phyloP scores from a whole-genome alignment of 305 asterid species.

The Salvia sclarea region DNA sequence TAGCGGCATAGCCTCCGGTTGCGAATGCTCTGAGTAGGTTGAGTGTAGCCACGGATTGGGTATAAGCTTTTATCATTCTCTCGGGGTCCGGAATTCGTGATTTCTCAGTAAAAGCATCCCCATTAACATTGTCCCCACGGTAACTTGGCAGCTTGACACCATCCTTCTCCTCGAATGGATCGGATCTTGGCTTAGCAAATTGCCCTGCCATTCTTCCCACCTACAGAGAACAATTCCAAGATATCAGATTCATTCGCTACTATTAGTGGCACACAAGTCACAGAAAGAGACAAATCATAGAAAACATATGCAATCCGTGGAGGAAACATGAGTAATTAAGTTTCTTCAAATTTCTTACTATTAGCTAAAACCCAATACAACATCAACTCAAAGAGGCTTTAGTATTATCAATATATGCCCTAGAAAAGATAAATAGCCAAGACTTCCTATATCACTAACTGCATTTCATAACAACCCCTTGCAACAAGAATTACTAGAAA shows the following conservation, averaged over 20 bases:
- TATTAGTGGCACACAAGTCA: neutral
- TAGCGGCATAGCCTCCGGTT: conserved; percentile 89
- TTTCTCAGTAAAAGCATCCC: conserved; percentile 76
- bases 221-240: conserved; percentile 38
- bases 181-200: conserved; percentile 93
- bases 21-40: conserved; percentile 89
- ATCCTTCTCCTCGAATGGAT: conserved; percentile 71
- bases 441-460: conserved; percentile 7
- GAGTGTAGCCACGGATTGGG: conserved; percentile 81
- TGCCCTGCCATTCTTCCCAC: conserved; percentile 97
- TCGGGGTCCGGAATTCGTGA: conserved; percentile 81
- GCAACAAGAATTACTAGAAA: neutral
- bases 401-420: neutral
- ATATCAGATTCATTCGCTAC: conserved; percentile 7
- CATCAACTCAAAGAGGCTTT: conserved; percentile 1
- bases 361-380: neutral
- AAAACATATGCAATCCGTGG: neutral
- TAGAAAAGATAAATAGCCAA: neutral
- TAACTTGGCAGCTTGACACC: conserved; percentile 90
- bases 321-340: neutral
- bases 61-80: conserved; percentile 77
- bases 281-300: conserved; percentile 1
- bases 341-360: neutral
- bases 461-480: neutral
- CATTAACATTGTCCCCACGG: conserved; percentile 84